A percentile compares a stretch with the other conserved stretches of the same genome.
Conservation (phyloP, 2,329 filamentous ascomycete genomes). For the Malbranchea cinnamomea region DNA sequence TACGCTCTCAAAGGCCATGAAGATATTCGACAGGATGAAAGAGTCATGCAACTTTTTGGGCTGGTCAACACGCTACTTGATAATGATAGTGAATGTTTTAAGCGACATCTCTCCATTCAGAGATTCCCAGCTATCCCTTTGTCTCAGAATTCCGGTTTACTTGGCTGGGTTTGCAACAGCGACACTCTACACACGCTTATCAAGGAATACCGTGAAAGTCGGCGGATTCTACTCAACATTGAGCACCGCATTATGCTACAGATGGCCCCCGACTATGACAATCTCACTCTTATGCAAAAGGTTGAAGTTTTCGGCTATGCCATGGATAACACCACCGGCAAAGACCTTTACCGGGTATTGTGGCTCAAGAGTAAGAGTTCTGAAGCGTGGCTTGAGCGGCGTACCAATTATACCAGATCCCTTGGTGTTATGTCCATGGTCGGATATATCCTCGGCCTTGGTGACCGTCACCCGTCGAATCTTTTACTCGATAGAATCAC, state of each 20-base stretch:
- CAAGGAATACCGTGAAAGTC: slow-evolving; percentile 88
- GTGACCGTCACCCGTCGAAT: slow-evolving; percentile 94
- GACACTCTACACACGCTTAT: slow-evolving; percentile 96
- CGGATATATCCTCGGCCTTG: slow-evolving; percentile 94
- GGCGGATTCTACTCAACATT: slow-evolving; percentile 96
- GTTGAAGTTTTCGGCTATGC: slow-evolving; percentile 99
- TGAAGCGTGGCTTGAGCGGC: slow-evolving; percentile 90
- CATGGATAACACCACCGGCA: slow-evolving; percentile 95
- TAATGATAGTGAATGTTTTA: slow-evolving; percentile 91
- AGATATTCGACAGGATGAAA: slow-evolving; percentile 95
- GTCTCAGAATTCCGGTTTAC: slow-evolving; percentile 85
- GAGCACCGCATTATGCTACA: slow-evolving; percentile 99
- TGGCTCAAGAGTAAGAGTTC: slow-evolving; percentile 99
- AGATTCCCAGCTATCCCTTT: slow-evolving; percentile 92
- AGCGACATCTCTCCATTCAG: slow-evolving; percentile 92
- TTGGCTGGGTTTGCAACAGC: slow-evolving; percentile 95
- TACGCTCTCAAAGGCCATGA: slow-evolving; percentile 97
- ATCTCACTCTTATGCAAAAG: slow-evolving; percentile 98
- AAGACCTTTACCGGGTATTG: slow-evolving; percentile 91
- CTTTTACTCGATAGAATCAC: slow-evolving; percentile 92
- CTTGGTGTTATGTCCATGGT: slow-evolving; percentile 99
- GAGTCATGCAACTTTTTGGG: slow-evolving; percentile 98
- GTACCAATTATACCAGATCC: slow-evolving; percentile 97
- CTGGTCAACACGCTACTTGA: slow-evolving; percentile 89
- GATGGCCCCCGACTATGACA: slow-evolving; percentile 98